phyloP scores from a whole-genome alignment of 2,329 filamentous ascomycete species.

The Metarhizium album region DNA sequence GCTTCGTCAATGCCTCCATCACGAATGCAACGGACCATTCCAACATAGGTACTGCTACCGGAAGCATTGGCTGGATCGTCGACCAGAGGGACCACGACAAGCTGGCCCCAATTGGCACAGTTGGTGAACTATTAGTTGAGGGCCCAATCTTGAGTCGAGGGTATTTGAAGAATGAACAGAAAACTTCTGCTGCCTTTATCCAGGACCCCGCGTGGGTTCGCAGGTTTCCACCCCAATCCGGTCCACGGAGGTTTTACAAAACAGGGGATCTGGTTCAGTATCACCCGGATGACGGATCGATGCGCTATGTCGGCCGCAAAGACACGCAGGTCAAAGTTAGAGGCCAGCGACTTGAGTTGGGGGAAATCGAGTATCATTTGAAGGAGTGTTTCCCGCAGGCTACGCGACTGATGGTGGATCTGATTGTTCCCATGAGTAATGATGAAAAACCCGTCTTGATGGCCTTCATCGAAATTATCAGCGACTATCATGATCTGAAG shows the following conservation, averaged over 20 bases:
- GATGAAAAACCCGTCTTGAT: too few relatives aligned
- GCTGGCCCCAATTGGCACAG: background rate
- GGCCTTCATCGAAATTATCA: too few relatives aligned
- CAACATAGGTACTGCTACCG: slow-evolving; percentile 1
- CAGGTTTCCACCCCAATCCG: background rate
- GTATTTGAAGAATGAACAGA: slow-evolving; percentile 2
- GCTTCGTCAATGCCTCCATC: background rate
- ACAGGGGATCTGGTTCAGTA: background rate
- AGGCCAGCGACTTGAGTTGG: too few relatives aligned
- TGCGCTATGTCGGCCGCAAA: too few relatives aligned
- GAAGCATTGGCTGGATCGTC: slow-evolving; percentile 3
- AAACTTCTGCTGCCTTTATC: background rate
- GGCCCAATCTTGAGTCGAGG: slow-evolving; percentile 3
- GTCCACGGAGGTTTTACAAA: background rate
- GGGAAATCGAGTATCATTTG: too few relatives aligned
- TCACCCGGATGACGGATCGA: background rate
- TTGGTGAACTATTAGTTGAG: slow-evolving; percentile 5
- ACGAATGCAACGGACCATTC: background rate
- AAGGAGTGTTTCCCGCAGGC: too few relatives aligned
- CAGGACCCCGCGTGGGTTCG: background rate
- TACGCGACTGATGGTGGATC: too few relatives aligned
- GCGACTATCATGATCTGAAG: too few relatives aligned
- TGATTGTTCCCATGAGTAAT: too few relatives aligned
- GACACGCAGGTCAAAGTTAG: too few relatives aligned
- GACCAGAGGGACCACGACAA: background rate